Evolutionary conservation across 1,284 basidiomycete genomes (phyloP), one percentile per base, ranked within the genome.

Genomic region (Puccinia polysora): DNA sequence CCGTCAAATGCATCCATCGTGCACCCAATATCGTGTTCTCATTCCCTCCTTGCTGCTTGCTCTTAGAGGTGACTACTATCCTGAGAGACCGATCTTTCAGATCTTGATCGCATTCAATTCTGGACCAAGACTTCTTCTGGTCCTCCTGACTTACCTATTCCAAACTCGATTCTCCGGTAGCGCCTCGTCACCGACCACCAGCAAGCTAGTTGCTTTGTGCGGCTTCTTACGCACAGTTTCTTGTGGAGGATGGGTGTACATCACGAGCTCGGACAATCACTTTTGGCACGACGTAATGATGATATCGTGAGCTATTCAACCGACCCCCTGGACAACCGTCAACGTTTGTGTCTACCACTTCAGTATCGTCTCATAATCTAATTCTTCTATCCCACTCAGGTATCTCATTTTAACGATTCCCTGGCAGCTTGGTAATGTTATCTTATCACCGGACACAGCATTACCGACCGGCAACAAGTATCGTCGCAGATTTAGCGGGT

Each of bases 231-330:
- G 92, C 74, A 94, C 92, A 0, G 80, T 96, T 25, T 85, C 86
- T 4, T 96, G 92, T 76, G 91, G 89, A 30, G 91, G 91, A 30
- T 97, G 91, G 91, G 90, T 95, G 55, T 96, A 88, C 77, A 87
- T 96, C 77, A 95, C 93, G 0, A 81, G 79, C 76, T 80, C 81
- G 43, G 90, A 92, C 77, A 84, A 89, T 79, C 88, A 89, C 76
- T 87, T 89, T 77, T 83, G 85, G 18, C 92, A 97, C 80, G 92
- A 96, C 80, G 82, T 93, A 25, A 86, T 88, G 78, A 96, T 97
- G 92, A 88, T 93, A 74, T 78, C 84, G 67, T 93, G 90, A 78
- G 88, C 92, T 7, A n/a, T n/a, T n/a, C n/a, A n/a, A n/a, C n/a
- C n/a, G n/a, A n/a, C n/a, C n/a, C 74, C 15, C 34, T 47, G 28